Base-by-base conservation (phyloP, 1,139 yeast species). In the Scheffersomyces quercinus region DNA sequence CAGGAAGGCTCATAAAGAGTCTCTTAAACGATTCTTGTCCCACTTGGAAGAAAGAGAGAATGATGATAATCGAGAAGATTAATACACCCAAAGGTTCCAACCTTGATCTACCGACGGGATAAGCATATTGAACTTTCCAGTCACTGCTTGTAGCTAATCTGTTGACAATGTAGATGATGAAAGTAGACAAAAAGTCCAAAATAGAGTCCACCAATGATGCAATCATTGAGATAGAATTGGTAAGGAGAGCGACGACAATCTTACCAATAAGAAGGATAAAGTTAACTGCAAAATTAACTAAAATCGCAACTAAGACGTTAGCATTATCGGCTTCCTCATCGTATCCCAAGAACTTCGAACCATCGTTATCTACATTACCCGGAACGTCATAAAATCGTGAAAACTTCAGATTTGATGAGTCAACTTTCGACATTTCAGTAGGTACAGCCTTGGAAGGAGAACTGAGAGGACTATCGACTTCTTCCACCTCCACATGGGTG, bases 181-280 rank as follows among this genome's bases (percentile, higher is more conserved):
- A 70, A 0, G 95, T 86, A 5, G 93, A 85, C 45, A 87, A 64
- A 45, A 87, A 83, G 58, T 87, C 95, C 49, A 87, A 73, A 0
- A 82, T 70, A 1, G 93, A 85, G 64, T 87, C 95, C 34, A 87
- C 85, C 50, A 87, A 74, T 1, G 95, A 85, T 0, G 95, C 95
- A 40, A 86, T 71, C 40, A 87, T 81, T 4, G 95, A 85, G 52
- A 87, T 77, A 8, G 95, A 87, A 55, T 72, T 76, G 2, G 93
- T 84, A 53, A 82, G 64, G 13, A 81, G 52, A 0, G 85, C 81
- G n/a, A 85, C 90, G 9, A 75, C 66, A 3, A 75, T 51, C 54
- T 87, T 87, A 2, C 89, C 93, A 3, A 76, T 44, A 40, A 87
- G 67, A 44, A 87, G 65, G 2, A 84, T 45, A 28, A 85, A 66